Evolutionary conservation across 2,329 filamentous ascomycete genomes (phyloP), one percentile per base, ranked within the genome.

Genomic region (Penicillium verrucosum): DNA sequence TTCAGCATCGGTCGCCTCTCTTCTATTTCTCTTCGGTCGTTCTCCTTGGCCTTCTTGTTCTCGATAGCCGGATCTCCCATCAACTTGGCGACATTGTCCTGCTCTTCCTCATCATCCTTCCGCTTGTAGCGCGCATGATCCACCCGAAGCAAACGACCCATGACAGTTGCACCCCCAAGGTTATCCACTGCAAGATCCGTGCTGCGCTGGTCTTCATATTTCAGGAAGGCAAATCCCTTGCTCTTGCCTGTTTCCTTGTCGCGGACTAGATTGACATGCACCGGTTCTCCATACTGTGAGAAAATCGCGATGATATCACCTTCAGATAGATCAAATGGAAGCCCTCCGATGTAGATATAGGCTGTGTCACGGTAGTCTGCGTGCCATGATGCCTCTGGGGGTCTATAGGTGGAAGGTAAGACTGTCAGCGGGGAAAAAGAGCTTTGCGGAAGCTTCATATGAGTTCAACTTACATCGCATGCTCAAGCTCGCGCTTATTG

Each of bases 221-320:
- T 99, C 57, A 99, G 82, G 82, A 95, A 99, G 3, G 89, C 92
- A 71, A 97, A 99, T 0, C 94, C 94, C 64, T 89, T 89, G 60
- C 90, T 95, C 76, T 96, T 97, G 60, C 94, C 94, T 0, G 92
- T 95, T 72, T 97, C 95, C 71, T 94, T 94, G 80, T 99, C 94
- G 69, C 94, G 90, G 46, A 89, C 87, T 12, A 99, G 85, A 68
- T 97, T 95, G 57, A 99, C 82, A 76, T 93, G 95, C 3, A 92
- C 90, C 2, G 95, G 95, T 71, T 97, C 93, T 66, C 94, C 94
- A 71, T 88, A 99, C 74, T 99, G 94, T 7, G 92, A 96, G 80
- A 97, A 99, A 59, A 99, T 95, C 11, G 92, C 92, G 64, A 97
- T 85, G 60, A 99, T 83, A 75, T 99, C 94, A 75, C 95, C 95